Conservation (phyloP, 2,329 filamentous ascomycete genomes). For the Stachybotrys chlorohalonatus region DNA sequence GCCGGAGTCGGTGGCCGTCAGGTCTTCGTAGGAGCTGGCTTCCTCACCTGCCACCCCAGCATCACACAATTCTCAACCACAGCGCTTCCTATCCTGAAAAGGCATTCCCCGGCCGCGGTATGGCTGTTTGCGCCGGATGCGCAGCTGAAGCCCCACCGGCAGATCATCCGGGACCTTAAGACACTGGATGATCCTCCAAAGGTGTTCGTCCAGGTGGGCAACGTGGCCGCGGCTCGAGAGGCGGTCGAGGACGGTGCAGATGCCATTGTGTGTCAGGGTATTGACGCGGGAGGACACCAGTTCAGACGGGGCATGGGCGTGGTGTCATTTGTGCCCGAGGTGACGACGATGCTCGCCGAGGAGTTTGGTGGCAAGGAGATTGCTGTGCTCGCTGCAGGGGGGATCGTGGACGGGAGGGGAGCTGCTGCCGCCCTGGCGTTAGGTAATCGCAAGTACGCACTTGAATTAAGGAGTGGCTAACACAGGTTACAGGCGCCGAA, state of each 20-base stretch:
- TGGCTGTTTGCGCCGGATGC: constrained; percentile 58
- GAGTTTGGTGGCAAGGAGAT: constrained; percentile 24
- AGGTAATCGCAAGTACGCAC: constrained; percentile 24
- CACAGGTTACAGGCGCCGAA: constrained; percentile 25
- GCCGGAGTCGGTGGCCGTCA: constrained; percentile 26
- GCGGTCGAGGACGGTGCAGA: constrained; percentile 41
- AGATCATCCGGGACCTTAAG: constrained; percentile 26
- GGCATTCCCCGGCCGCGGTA: constrained; percentile 47
- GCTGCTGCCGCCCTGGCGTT: constrained; percentile 46
- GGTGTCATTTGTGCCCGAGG: constrained; percentile 48
- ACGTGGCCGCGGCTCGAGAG: constrained; percentile 43
- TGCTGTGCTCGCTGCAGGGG: constrained; percentile 47
- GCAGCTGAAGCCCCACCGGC: constrained; percentile 25
- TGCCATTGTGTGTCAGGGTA: constrained; percentile 52
- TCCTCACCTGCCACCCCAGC: constrained; percentile 45
- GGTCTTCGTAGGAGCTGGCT: constrained; percentile 46
- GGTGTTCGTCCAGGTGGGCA: constrained; percentile 55
- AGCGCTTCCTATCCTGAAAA: constrained; percentile 40
- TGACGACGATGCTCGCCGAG: constrained; percentile 33
- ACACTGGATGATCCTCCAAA: constrained; percentile 23
- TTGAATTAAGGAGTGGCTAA: constrained; percentile 4
- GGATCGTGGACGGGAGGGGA: constrained; percentile 46
- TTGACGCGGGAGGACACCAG: constrained; percentile 57
- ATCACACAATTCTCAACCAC: constrained; percentile 28
- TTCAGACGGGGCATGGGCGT: constrained; percentile 44